Conservation (phyloP, 352 stramenopile species). For the Aphanomyces stellatus region DNA sequence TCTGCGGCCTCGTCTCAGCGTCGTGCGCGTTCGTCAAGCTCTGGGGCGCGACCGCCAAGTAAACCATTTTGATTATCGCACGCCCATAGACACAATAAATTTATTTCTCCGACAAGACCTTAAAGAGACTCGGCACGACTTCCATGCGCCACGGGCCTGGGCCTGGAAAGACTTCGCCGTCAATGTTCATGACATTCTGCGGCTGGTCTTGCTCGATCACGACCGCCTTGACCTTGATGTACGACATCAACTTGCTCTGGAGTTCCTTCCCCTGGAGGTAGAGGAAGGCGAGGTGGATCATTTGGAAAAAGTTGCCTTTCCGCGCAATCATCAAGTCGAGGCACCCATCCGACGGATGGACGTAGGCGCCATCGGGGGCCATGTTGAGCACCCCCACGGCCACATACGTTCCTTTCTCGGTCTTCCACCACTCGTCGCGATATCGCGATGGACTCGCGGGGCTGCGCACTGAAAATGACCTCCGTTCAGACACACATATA, state of each 20-base stretch:
- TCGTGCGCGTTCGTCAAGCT: slow-evolving; percentile 14
- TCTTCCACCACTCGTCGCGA: slow-evolving; percentile 45
- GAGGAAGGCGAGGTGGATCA: slow-evolving; percentile 39
- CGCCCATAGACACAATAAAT: not conserved
- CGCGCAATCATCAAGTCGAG: slow-evolving; percentile 68
- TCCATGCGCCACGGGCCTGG: slow-evolving; percentile 73
- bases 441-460: slow-evolving; percentile 56
- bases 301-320: slow-evolving; percentile 42
- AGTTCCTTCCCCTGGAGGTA: slow-evolving; percentile 73
- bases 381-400: slow-evolving; percentile 68
- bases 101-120: slow-evolving; percentile 79
- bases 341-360: slow-evolving; percentile 69
- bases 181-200: slow-evolving; percentile 70
- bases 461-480: slow-evolving; percentile 40
- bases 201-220: slow-evolving; percentile 53
- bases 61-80: not conserved
- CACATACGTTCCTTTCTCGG: slow-evolving; percentile 53
- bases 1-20: slow-evolving; percentile 13
- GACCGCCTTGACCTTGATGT: slow-evolving; percentile 72
- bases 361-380: slow-evolving; percentile 54
- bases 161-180: slow-evolving; percentile 57
- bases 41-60: not conserved
- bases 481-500: no score
- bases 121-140: slow-evolving; percentile 79
- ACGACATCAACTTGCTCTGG: slow-evolving; percentile 56